phyloP scores from a whole-genome alignment of 2,329 filamentous ascomycete genomes.

The Colletotrichum paranaense region DNA sequence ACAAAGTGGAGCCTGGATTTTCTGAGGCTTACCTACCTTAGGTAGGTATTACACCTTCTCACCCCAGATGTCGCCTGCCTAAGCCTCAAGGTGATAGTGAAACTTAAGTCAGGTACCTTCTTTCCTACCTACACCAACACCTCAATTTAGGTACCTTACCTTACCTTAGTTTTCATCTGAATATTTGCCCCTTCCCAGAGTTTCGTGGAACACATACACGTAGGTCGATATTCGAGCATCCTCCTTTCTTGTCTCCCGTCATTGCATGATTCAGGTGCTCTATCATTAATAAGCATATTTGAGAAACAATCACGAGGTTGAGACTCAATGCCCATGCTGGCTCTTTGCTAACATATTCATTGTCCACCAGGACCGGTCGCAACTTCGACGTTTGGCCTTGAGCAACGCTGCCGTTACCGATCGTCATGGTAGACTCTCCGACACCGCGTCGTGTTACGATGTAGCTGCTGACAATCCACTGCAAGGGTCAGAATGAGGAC shows the following conservation, averaged over 20 bases:
- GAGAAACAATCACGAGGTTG: background rate
- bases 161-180: background rate
- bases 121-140: background rate
- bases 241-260: background rate
- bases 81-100: background rate
- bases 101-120: background rate
- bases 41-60: background rate
- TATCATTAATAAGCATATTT: background rate
- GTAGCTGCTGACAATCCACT: background rate
- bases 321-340: background rate
- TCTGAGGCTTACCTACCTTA: slow-evolving; percentile 3
- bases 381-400: background rate
- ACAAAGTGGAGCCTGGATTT: background rate
- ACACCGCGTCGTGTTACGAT: background rate
- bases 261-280: background rate
- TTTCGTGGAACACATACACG: background rate
- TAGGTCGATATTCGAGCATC: background rate
- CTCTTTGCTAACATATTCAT: background rate
- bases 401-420: background rate
- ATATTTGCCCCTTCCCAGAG: background rate
- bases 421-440: slow-evolving; percentile 4
- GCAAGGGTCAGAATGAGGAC: slow-evolving; percentile 69
- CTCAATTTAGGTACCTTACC: background rate
- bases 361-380: background rate
- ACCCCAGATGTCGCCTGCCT: background rate